A percentile compares a stretch with the other conserved stretches of the same genome.
These are phyloP conservation scores for Sisymbrium altissimum DNA, from an alignment of 345 rosid genomes.

Conservation along the genomic window DNA sequence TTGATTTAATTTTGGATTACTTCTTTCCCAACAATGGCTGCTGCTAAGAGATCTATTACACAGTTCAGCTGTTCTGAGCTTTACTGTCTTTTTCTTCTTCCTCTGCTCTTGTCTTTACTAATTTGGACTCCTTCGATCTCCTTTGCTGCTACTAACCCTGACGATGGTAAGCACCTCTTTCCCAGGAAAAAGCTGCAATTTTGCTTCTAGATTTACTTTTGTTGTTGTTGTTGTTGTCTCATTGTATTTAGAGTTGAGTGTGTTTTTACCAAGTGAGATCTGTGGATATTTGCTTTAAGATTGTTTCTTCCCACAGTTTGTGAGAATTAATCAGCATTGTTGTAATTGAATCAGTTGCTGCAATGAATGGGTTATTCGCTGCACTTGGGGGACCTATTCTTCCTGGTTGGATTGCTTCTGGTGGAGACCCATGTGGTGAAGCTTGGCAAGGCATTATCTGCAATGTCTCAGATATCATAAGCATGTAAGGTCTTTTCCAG, in stretches of 20 bases:
- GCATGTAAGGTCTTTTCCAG: slow-evolving; percentile 51
- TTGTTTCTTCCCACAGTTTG: not conserved
- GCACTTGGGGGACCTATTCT: slow-evolving; percentile 74
- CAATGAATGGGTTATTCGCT: slow-evolving; percentile 65
- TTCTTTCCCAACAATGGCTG: slow-evolving; percentile 43
- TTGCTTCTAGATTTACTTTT: slow-evolving; percentile 7
- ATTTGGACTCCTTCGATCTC: slow-evolving; percentile 55
- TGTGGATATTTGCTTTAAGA: slow-evolving; percentile 17
- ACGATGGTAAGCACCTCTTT: slow-evolving; percentile 56
- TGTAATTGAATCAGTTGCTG: slow-evolving; percentile 67
- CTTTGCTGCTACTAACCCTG: slow-evolving; percentile 59
- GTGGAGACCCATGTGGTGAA: slow-evolving; percentile 94
- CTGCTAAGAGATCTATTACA: slow-evolving; percentile 50
- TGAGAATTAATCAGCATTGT: slow-evolving; percentile 35
- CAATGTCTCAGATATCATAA: slow-evolving; percentile 49
- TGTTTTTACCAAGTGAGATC: slow-evolving; percentile 8
- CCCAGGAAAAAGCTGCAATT: not conserved
- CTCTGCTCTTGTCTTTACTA: slow-evolving; percentile 49
- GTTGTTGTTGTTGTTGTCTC: not conserved
- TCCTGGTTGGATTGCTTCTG: slow-evolving; percentile 92
- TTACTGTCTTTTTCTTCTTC: slow-evolving; percentile 31
- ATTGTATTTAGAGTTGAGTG: not conserved
- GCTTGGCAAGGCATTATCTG: slow-evolving; percentile 90
- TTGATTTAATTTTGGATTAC: slow-evolving; percentile 34
- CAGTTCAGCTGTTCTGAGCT: slow-evolving; percentile 46